Evolutionary conservation across 2,329 filamentous ascomycete species (phyloP).

Genomic region (Diaporthe citri): DNA sequence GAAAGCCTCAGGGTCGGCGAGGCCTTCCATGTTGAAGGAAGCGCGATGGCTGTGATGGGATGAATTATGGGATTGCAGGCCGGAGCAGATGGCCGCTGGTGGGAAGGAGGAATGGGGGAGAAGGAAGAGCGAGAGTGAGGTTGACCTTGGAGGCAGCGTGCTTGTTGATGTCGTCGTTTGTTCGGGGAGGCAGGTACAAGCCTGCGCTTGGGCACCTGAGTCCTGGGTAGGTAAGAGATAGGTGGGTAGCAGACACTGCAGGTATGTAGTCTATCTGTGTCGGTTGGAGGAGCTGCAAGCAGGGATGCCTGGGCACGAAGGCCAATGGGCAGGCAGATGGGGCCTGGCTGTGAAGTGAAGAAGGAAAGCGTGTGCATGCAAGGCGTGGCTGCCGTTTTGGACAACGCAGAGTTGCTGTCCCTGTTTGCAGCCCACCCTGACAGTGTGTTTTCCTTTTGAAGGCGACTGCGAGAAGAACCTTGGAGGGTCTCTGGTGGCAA

Average conservation of each 20-base stretch:
- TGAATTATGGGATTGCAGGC: neutral
- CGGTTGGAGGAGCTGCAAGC: neutral
- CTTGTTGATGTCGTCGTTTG: conserved; percentile 12
- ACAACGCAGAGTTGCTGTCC: neutral
- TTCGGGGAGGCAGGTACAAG: neutral
- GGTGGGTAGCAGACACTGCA: neutral
- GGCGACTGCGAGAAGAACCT: neutral
- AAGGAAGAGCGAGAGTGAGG: neutral
- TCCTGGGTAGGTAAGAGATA: neutral
- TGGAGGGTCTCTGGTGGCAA: neutral
- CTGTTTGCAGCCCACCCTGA: neutral
- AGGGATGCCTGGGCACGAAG: neutral
- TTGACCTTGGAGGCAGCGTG: neutral
- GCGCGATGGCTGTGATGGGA: neutral
- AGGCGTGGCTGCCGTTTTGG: neutral
- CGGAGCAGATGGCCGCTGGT: neutral
- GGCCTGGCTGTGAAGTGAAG: neutral
- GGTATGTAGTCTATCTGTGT: neutral
- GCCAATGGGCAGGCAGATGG: conserved; percentile 2
- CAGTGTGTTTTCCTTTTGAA: neutral
- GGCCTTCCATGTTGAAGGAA: conserved; percentile 28
- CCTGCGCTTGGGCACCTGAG: neutral
- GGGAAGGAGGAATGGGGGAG: neutral
- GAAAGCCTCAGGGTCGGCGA: conserved; percentile 32
- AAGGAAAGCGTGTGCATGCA: conserved; percentile 9